Base-by-base conservation (phyloP, 2,329 filamentous ascomycete species). In the Trichoderma sp. region DNA sequence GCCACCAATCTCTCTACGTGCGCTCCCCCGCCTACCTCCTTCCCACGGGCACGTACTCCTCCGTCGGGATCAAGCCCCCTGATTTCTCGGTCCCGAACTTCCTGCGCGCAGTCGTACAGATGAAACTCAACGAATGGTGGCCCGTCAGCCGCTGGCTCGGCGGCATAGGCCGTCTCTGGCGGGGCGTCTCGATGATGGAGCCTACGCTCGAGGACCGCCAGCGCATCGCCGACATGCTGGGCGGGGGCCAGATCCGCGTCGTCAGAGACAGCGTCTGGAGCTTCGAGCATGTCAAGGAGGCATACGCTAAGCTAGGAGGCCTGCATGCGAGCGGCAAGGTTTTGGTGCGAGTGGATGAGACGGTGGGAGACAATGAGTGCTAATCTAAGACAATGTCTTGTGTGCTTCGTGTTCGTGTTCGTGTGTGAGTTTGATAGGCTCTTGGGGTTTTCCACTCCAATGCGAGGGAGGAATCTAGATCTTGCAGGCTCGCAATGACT, bases 1-100 rank as follows among this genome's bases (percentile, higher is more conserved):
- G 87, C 13, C 81, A 81, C 26, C 84, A 87, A 59, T 76, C 83
- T 2, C 78, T 88, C 23, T 88, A 84, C 74, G 71, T 74, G 9
- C 72, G 82, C 23, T 83, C 79, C 8, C 75, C 81, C 1, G 47
- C 68, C 4, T 87, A 84, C 72, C 79, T 87, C 39, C 78, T 79
- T 50, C 75, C 78, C 0, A 72, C 75, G 1, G 81, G 77, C 63
- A 75, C 79, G 23, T 87, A 84, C 73, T 79, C 83, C 0, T 83
- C 82, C 1, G 83, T 83, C 1, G 82, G 84, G 6, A 80, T 81
- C 59, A 78, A 81, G 12, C 78, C 84, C 36, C 81, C 78, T 2
- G 77, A 76, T 3, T 80, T 79, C 39, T 76, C 76, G 26, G 73
- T 79, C 6, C 72, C 76, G 1, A 76, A 77, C 57, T 78, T 82